Evolutionary conservation across 441 rosid species (phyloP), one percentile per base, ranked within the genome.

Genomic region (Arabidopsis lyrata): DNA sequence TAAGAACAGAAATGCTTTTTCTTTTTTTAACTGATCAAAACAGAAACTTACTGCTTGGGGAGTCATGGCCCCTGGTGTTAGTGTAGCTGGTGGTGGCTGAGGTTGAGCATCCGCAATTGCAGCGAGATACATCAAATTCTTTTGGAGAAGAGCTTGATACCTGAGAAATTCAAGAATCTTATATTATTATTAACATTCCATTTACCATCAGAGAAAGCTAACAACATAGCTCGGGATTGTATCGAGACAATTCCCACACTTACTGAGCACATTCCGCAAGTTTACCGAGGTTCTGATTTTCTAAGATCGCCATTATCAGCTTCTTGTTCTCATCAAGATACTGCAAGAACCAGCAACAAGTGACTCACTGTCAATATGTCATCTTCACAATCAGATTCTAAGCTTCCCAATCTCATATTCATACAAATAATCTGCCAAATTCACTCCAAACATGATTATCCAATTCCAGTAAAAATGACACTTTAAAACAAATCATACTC

Each of bases 41-140:
- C 22, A 64, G 54, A 83, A 35, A 61, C 60, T 65, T 38, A 74
- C 78, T 2, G 81, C 93, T 85, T 92, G 98, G 4, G 96, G 90
- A 66, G 90, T 81, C 82, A 92, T 82, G 35, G 92, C 57, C 50
- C 58, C 71, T 45, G 61, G 66, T 36, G 42, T 35, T 65, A 34
- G 36, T 42, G 50, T 41, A 42, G 65, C 18, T 20, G 87, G 78
- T 3, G 88, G 85, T 65, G 92, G 75, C 70, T 78, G 99, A 2
- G 99, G 97, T 73, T 95, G 97, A 18, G 96, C 96, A 86, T 95
- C 97, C 47, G 99, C 99, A 41, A 94, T 92, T 41, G 99, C 99
- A 74, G 97, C 97, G 15, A 95, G 81, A 81, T 92, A 95, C 99
- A 95, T 95, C 79, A 92, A 80, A 76, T 95, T 95, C 83, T 90